Percentiles rank a stretch among this genome's conserved stretches.
These are phyloP conservation scores for Phytophthora macrochlamydospora DNA, from an alignment of 352 stramenopile species.

Conservation along the genomic window DNA sequence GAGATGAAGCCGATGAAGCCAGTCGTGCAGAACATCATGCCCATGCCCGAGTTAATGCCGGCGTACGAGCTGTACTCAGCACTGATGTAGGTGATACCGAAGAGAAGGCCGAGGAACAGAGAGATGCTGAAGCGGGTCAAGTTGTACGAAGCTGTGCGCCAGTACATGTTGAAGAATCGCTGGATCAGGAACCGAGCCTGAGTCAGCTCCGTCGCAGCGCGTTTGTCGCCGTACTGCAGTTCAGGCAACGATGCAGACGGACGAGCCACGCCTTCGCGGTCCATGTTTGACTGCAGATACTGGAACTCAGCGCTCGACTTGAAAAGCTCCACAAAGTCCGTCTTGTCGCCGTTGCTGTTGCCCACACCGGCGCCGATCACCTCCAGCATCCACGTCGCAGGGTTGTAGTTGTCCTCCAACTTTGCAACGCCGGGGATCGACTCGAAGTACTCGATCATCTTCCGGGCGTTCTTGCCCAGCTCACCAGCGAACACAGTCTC, in stretches of 20 bases:
- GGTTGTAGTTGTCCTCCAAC: not conserved
- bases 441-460: conserved; percentile 64
- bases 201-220: not conserved
- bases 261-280: not conserved
- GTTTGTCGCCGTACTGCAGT: not conserved
- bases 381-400: not conserved
- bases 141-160: not conserved
- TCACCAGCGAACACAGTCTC: not conserved
- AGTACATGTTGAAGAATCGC: not conserved
- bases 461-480: not conserved
- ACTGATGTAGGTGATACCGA: not conserved
- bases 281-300: not conserved
- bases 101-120: not conserved
- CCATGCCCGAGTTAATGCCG: not conserved
- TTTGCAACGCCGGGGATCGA: not conserved
- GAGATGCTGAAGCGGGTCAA: not conserved
- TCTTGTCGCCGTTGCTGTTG: not conserved
- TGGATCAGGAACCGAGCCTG: not conserved
- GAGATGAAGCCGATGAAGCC: not conserved
- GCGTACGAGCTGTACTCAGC: not conserved
- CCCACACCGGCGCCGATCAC: not conserved
- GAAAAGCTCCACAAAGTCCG: not conserved
- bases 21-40: not conserved
- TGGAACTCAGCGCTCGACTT: not conserved
- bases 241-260: not conserved